Evolutionary conservation across 2,329 filamentous ascomycete species (phyloP), one percentile per base, ranked within the genome.

Genomic region (Trematosphaeria pertusa): DNA sequence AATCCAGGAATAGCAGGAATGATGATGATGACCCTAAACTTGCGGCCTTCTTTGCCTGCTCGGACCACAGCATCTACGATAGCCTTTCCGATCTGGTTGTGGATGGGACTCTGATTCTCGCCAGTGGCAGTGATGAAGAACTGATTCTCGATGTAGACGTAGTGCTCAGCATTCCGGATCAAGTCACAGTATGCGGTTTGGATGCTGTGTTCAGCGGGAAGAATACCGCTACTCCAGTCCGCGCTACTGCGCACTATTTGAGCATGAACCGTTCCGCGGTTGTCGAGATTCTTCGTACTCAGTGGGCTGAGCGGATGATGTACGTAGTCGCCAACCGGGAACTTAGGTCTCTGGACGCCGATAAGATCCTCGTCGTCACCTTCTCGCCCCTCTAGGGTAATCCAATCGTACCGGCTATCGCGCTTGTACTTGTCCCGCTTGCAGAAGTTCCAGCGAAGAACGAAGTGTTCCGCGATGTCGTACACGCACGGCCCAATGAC

Each of bases 361-460:
- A 96, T 80, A 1, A 97, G 78, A 64, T 96, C 90, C 65, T 97
- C 91, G 56, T 96, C 83, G 0, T 89, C 81, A 6, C 85, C 88
- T 46, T 87, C 82, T 11, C 89, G 84, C 5, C 89, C 91, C 48
- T 89, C 85, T 50, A 97, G 73, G 49, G 85, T 80, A 5, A 97
- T 78, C 91, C 92, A 97, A 65, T 95, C 89, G 56, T 90, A 95
- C 28, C 85, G 78, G 0, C 85, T 78, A 56, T 93, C 88, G 4
- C 92, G 87, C 78, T 97, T 97, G 76, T 97, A 97, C 76, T 97
- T 97, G 79, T 97, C 93, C 26, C 93, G 85, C 75, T 97, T 97
- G 74, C 93, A 81, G 63, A 96, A 96, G 67, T 99, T 97, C 94
- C 93, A 97, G 24, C 94, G 85, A 35, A 97, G 76, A 7, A 96